Percentiles rank a stretch among this genome's conserved stretches.
Conservation (phyloP, 441 rosid species). For the Croton setiger region DNA sequence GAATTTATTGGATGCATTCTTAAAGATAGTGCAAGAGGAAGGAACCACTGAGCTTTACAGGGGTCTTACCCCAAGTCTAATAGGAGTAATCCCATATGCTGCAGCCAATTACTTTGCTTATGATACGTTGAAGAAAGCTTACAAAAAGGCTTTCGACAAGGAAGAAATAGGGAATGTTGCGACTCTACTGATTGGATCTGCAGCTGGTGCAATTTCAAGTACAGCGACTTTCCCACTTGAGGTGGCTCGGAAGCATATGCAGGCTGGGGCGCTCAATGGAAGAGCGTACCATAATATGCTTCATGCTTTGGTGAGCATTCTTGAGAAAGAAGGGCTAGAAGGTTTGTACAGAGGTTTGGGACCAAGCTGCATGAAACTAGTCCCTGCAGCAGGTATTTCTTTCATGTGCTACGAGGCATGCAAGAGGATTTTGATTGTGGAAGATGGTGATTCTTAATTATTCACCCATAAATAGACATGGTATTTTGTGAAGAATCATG, state of each 20-base stretch:
- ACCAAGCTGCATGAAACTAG: constrained; percentile 94
- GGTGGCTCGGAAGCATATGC: constrained; percentile 96
- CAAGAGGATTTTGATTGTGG: constrained; percentile 57
- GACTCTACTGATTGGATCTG: constrained; percentile 82
- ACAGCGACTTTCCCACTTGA: constrained; percentile 91
- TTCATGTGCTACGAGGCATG: constrained; percentile 97
- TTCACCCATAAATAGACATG: not conserved
- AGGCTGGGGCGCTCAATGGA: constrained; percentile 84
- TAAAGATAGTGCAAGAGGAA: constrained; percentile 70
- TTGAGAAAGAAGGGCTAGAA: constrained; percentile 65
- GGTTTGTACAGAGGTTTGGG: constrained; percentile 91
- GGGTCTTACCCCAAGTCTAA: constrained; percentile 90
- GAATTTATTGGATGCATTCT: constrained; percentile 64
- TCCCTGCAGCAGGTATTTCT: constrained; percentile 96
- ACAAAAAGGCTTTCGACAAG: constrained; percentile 54
- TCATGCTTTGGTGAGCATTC: constrained; percentile 72
- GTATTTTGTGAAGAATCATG: not conserved
- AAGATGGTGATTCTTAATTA: constrained; percentile 13
- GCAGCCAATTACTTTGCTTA: constrained; percentile 90
- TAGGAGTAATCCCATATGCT: constrained; percentile 89
- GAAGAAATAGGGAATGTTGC: constrained; percentile 73
- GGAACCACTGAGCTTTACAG: constrained; percentile 83
- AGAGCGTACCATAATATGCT: constrained; percentile 78
- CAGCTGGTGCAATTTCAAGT: constrained; percentile 87
- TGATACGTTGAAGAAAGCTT: constrained; percentile 68